Conservation (phyloP, 106 monocot genomes). For the Allium cepa region DNA sequence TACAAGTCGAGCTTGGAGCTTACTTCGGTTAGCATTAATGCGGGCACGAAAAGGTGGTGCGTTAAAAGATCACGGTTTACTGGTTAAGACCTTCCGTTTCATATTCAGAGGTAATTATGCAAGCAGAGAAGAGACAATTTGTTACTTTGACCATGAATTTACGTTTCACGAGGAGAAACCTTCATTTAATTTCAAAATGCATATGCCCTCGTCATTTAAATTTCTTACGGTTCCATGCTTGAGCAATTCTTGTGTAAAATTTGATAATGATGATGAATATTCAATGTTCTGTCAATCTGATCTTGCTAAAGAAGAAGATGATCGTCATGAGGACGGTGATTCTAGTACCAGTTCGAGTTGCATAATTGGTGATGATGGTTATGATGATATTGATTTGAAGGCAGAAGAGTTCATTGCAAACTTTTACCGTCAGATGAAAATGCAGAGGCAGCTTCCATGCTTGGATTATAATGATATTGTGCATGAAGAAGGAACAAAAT, state of each 20-base stretch:
- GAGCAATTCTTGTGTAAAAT: neutral
- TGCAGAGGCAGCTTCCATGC: slow-evolving; percentile 14
- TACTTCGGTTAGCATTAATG: slow-evolving; percentile 25
- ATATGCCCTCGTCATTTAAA: slow-evolving; percentile 15
- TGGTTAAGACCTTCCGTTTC: slow-evolving; percentile 2
- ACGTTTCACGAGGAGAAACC: slow-evolving; percentile 56
- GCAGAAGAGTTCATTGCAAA: slow-evolving; percentile 18
- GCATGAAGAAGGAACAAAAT: neutral
- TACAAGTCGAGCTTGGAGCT: slow-evolving; percentile 19
- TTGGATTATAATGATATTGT: slow-evolving; percentile 20
- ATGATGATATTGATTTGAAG: slow-evolving; percentile 15
- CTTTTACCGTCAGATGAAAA: slow-evolving; percentile 24
- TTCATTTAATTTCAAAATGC: slow-evolving; percentile 36
- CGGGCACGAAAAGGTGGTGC: slow-evolving; percentile 30
- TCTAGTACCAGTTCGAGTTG: neutral
- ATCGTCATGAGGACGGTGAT: neutral
- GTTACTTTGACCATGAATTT: slow-evolving; percentile 27
- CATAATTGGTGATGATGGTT: neutral
- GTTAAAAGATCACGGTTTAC: slow-evolving; percentile 9
- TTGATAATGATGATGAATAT: slow-evolving; percentile 12
- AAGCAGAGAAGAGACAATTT: neutral
- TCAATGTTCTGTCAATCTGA: neutral
- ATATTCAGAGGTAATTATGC: slow-evolving; percentile 8
- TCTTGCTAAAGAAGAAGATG: neutral
- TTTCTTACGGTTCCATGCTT: slow-evolving; percentile 42